phyloP scores from a whole-genome alignment of 306 rosid genomes.

The Pyrus pyrifolia region DNA sequence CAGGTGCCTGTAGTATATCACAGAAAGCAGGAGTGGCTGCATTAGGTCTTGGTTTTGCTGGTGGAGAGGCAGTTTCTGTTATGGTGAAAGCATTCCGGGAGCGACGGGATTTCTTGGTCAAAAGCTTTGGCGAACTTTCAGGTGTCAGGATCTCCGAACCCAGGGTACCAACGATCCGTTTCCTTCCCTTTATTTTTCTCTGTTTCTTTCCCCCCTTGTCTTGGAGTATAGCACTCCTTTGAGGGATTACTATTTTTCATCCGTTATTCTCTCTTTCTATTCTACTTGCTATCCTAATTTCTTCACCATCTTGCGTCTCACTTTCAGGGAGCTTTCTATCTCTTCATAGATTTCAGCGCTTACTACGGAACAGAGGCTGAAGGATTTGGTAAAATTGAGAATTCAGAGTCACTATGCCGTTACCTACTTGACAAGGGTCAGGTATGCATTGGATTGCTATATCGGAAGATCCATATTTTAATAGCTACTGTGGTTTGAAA shows the following conservation, averaged over 20 bases:
- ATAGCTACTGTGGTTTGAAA: not conserved
- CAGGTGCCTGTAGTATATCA: slow-evolving; percentile 88
- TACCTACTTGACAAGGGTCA: slow-evolving; percentile 78
- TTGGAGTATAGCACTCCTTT: not conserved
- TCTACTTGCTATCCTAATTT: not conserved
- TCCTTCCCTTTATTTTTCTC: not conserved
- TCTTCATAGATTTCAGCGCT: slow-evolving; percentile 77
- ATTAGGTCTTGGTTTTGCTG: slow-evolving; percentile 85
- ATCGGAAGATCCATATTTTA: not conserved
- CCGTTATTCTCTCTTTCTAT: not conserved
- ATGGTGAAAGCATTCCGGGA: slow-evolving; percentile 95
- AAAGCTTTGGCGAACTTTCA: slow-evolving; percentile 62
- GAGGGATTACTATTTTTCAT: not conserved
- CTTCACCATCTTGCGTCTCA: not conserved
- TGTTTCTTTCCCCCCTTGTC: not conserved
- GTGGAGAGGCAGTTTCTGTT: slow-evolving; percentile 73
- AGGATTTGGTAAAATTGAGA: slow-evolving; percentile 74
- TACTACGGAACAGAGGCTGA: slow-evolving; percentile 75
- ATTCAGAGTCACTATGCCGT: slow-evolving; percentile 79
- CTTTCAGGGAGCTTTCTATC: slow-evolving; percentile 94
- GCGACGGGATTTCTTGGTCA: slow-evolving; percentile 82
- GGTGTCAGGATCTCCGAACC: slow-evolving; percentile 89
- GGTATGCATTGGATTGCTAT: slow-evolving; percentile 37
- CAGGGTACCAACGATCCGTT: slow-evolving; percentile 35
- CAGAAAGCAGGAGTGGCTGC: slow-evolving; percentile 98